Percentiles rank a stretch among this genome's conserved stretches.
These are phyloP conservation scores for Penicillium glabrum DNA, from an alignment of 2,329 filamentous ascomycete species.

Conservation along the genomic window DNA sequence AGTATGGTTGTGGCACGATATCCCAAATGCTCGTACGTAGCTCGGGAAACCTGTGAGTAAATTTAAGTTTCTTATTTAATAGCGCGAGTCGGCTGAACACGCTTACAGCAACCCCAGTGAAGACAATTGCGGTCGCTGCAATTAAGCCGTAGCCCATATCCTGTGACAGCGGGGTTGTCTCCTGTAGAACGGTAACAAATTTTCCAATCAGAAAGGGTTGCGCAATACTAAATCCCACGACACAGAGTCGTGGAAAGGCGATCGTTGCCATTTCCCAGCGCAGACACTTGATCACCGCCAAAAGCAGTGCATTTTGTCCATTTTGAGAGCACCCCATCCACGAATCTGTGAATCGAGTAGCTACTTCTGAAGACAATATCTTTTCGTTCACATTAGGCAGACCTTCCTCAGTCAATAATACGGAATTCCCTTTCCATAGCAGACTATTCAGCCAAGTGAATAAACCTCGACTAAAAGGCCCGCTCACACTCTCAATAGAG, in stretches of 20 bases:
- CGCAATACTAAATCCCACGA: slow-evolving; percentile 18
- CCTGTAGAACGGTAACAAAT: slow-evolving; percentile 8
- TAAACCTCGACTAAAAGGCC: slow-evolving; percentile 42
- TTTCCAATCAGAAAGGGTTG: slow-evolving; percentile 17
- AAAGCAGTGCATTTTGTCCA: slow-evolving; percentile 10
- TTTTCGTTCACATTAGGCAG: neutral
- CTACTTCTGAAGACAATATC: neutral
- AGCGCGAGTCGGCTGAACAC: no score
- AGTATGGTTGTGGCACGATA: slow-evolving; percentile 4
- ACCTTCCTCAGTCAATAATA: neutral
- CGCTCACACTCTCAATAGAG: slow-evolving; percentile 49
- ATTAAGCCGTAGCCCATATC: slow-evolving; percentile 12
- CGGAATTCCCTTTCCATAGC: slow-evolving; percentile 14
- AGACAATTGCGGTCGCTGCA: slow-evolving; percentile 5
- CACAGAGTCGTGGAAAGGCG: slow-evolving; percentile 13
- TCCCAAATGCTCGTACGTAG: no score
- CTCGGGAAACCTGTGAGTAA: no score
- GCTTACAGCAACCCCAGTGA: no score
- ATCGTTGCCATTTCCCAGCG: slow-evolving; percentile 14
- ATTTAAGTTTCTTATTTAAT: no score
- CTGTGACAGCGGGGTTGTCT: slow-evolving; percentile 2
- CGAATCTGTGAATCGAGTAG: slow-evolving; percentile 1
- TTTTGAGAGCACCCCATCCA: slow-evolving; percentile 5
- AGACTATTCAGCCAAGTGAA: slow-evolving; percentile 47
- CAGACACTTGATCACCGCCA: slow-evolving; percentile 14